Evolutionary conservation across 208 protist species (phyloP).

Genomic region (Trichomonas vaginalis): DNA sequence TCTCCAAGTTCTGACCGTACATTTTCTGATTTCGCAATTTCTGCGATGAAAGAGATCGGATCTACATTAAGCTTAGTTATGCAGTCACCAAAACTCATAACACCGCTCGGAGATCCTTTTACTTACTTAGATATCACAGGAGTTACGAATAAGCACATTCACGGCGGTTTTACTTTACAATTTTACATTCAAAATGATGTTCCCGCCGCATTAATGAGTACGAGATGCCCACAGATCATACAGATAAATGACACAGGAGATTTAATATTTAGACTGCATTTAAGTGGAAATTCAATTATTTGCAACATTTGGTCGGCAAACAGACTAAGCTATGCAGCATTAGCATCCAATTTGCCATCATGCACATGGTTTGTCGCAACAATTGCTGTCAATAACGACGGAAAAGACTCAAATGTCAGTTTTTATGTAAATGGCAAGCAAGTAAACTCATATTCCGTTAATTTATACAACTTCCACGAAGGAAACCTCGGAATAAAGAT

Average conservation of each 20-base stretch:
- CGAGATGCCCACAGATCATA: neutral
- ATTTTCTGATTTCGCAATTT: neutral
- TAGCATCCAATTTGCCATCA: neutral
- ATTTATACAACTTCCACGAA: neutral
- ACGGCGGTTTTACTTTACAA: neutral
- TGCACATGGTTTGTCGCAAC: neutral
- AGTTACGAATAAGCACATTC: neutral
- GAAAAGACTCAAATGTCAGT: neutral
- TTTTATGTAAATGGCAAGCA: neutral
- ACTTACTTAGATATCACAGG: neutral
- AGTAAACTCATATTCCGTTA: neutral
- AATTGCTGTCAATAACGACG: neutral
- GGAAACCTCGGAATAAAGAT: neutral
- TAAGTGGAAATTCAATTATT: neutral
- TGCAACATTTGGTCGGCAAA: neutral
- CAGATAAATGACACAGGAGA: neutral
- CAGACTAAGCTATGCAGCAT: neutral
- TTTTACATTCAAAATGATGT: neutral
- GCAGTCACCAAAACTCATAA: neutral
- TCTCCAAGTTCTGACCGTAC: neutral
- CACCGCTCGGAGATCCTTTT: neutral
- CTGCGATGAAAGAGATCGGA: neutral
- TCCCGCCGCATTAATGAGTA: neutral
- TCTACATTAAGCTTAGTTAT: neutral
- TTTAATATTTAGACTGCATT: neutral